Base-by-base conservation (phyloP, 345 rosid genomes). In the Eucalyptus erythrocorys region DNA sequence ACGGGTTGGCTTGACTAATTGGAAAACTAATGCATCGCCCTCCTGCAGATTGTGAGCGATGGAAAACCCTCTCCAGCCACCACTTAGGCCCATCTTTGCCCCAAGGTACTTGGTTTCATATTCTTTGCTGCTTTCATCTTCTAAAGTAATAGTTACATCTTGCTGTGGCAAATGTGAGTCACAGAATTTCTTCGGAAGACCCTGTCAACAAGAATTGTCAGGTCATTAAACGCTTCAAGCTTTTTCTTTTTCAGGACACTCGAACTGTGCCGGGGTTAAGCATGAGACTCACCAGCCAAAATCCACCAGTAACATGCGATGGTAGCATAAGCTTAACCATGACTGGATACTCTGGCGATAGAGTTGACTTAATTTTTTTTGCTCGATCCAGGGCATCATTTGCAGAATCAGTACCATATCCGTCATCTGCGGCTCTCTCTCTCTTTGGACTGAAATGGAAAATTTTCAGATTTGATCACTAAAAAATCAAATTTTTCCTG, bases 51-150 rank as follows among this genome's bases (percentile, higher is more conserved):
- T n/a, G 47, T 89, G 91, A 16, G 80, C 87, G 6, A 85, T 79
- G 32, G 90, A 84, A 82, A 89, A 90, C 17, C 88, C 86, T 88
- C 87, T 87, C 93, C 92, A 92, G 34, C 93, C 91, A 27, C 87
- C 93, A 32, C 91, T 89, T 10, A 92, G 48, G 40, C 86, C 88
- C 2, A 7, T 14, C 86, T 79, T 92, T 3, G 81, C 61, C 6
- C 47, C 40, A 12, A 92, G 89, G 88, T 89, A 89, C 47, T 87
- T 91, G 57, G 88, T 26, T n/a, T 45, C 37, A 48, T 84, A 88
- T 32, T 43, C 87, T 13, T 43, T 27, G 27, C 89, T 84, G 17
- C 53, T 66, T 30, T 89, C 91, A 19, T 89, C 92, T 88, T 88
- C 90, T 76, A 92, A 45, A 79, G 57, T 66, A 13, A 92, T 40